Base-by-base conservation (phyloP, 306 rosid species). In the Delonix regia region DNA sequence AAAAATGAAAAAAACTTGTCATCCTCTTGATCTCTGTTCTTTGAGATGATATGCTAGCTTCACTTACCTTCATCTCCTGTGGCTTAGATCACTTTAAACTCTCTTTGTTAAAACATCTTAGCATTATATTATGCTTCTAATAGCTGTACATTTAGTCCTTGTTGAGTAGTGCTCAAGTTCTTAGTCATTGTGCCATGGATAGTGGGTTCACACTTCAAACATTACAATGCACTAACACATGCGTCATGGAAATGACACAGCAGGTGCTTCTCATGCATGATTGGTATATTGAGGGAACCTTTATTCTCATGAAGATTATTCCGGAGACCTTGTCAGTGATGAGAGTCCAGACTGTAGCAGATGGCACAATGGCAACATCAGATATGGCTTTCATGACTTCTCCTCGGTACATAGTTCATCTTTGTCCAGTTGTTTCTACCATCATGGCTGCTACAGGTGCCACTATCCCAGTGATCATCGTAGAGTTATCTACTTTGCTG, bases 391-490 rank as follows among this genome's bases (percentile, higher is more conserved):
- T 90, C 44, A 90, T 60, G 18, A 64, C 71, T 47, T 83, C 83
- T 9, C 90, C 72, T 39, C 83, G 92, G 6, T 94, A 86, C 24
- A 87, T 60, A 30, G 65, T 71, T n/a, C n/a, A n/a, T n/a, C n/a
- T n/a, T 30, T 87, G 90, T 34, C 85, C 96, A 0, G 87, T 66
- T 79, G 41, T 86, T 78, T 90, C 85, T 0, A 76, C 87, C 2
- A 64, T 87, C 92, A 92, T 84, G 64, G 92, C 91, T 22, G 64
- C 78, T 7, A 92, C 89, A 27, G 96, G 94, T 16, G 91, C 81
- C 44, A 87, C 65, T 21, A 87, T 19, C n/a, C 97, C 94, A 1
- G 91, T 82, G 19, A 92, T 47, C 82, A 90, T 41, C 85, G 84
- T 82, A 2, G 81, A 15, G 9, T 25, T 2, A 59, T 87, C 97